Base-by-base conservation (phyloP, 805 yeast genomes). In the Candida corydali region DNA sequence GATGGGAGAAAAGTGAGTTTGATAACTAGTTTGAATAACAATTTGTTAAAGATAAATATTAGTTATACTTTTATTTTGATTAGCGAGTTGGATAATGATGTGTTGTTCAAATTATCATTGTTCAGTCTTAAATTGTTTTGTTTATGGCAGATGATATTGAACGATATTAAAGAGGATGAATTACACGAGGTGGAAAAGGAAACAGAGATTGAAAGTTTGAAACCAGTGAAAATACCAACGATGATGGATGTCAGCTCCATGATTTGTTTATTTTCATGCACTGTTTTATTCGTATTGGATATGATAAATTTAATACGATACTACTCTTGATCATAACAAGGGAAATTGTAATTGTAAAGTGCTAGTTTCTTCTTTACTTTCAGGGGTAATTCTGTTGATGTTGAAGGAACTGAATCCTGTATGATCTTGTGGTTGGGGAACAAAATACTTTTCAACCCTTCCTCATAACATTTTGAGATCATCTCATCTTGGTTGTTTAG, bases 91-190 rank as follows among this genome's bases (percentile, higher is more conserved):
- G 33, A 36, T 18, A 16, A 19, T 5, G 19, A 50, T 6, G 42
- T 49, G 29, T 17, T 47, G 2, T 54, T 53, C 46, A 46, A 50
- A 26, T 17, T 46, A n/a, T 43, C 52, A 9, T 34, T 48, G 17
- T 54, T 54, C 36, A 44, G 54, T 23, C 26, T 60, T 29, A 63
- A 63, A 44, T 50, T 63, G 38, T 59, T 53, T 39, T 53, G 63
- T 35, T 51, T 63, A 17, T 54, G 55, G 37, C 59, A 52, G 39
- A 60, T 55, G 32, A 45, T 61, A 14, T 51, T 63, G 24, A 54
- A 47, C 38, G 67, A 60, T 34, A 38, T 58, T 4, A 19, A 25
- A 19, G 15, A 34, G 14, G 31, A 16, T 5, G 37, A 12, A 17
- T 11, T 24, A 17, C 29, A 23, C 4, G 12, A 30, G 14, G 15